Percentiles rank a stretch among this genome's conserved stretches.
These are phyloP conservation scores for Cladorrhinum samala DNA, from an alignment of 495 filamentous ascomycete genomes.

Conservation along the genomic window DNA sequence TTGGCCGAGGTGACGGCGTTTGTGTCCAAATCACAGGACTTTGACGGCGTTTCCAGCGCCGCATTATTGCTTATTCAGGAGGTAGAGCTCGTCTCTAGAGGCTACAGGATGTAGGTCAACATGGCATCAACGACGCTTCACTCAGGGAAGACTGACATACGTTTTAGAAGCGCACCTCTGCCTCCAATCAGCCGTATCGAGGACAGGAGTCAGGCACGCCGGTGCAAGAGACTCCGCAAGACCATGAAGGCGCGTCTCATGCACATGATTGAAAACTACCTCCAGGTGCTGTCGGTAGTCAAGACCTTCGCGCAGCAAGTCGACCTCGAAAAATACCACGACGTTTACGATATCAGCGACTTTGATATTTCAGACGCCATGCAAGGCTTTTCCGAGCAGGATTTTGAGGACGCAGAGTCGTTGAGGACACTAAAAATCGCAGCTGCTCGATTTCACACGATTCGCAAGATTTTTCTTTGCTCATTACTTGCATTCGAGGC, in stretches of 20 bases:
- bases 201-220: slow-evolving; percentile 66
- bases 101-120: slow-evolving; percentile 76
- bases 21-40: slow-evolving; percentile 69
- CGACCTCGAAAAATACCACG: slow-evolving; percentile 82
- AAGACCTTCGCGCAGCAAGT: slow-evolving; percentile 67
- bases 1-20: slow-evolving; percentile 68
- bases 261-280: slow-evolving; percentile 62
- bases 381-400: slow-evolving; percentile 51
- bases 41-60: slow-evolving; percentile 73
- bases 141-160: slow-evolving; percentile 32
- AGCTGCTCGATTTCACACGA: slow-evolving; percentile 70
- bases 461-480: slow-evolving; percentile 78
- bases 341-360: slow-evolving; percentile 83
- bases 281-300: slow-evolving; percentile 58
- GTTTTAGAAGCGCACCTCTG: slow-evolving; percentile 67
- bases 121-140: not conserved
- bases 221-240: slow-evolving; percentile 72
- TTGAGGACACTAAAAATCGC: slow-evolving; percentile 72
- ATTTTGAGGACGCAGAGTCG: slow-evolving; percentile 69
- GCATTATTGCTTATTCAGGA: slow-evolving; percentile 88
- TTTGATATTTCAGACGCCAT: slow-evolving; percentile 67
- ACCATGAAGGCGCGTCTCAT: slow-evolving; percentile 62
- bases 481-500: slow-evolving; percentile 81
- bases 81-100: slow-evolving; percentile 89
- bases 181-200: slow-evolving; percentile 81